Evolutionary conservation across 208 protist genomes (phyloP).

Genomic region (Crithidia brevicula): DNA sequence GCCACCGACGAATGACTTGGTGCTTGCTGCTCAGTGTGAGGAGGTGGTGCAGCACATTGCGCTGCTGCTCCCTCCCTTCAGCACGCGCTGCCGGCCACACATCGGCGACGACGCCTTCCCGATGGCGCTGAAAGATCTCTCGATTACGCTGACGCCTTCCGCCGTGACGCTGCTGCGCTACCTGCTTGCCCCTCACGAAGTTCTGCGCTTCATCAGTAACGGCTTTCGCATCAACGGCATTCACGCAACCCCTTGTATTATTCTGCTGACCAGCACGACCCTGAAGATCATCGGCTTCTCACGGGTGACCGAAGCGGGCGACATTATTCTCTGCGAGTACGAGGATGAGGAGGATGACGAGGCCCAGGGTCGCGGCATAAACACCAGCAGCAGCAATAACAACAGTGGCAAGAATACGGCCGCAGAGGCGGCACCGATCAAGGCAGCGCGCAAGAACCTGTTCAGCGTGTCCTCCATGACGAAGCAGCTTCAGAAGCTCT

Average conservation of each 20-base stretch:
- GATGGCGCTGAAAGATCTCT: constrained; percentile 47
- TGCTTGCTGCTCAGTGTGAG: constrained; percentile 64
- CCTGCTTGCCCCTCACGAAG: constrained; percentile 71
- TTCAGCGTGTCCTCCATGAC: constrained; percentile 55
- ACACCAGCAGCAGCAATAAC: constrained; percentile 1
- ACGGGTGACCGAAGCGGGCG: constrained; percentile 70
- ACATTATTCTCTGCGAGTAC: constrained; percentile 82
- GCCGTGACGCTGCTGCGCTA: constrained; percentile 75
- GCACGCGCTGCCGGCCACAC: constrained; percentile 61
- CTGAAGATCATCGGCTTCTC: constrained; percentile 81
- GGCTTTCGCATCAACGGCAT: constrained; percentile 88
- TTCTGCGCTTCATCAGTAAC: constrained; percentile 87
- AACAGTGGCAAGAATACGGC: background rate
- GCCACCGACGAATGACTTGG: constrained; percentile 32
- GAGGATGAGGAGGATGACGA: constrained; percentile 27
- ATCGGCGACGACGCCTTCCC: constrained; percentile 29
- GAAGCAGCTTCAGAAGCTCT: constrained; percentile 73
- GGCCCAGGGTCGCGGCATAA: constrained; percentile 3
- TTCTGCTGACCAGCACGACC: constrained; percentile 72
- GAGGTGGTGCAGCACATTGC: constrained; percentile 71
- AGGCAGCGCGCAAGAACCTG: constrained; percentile 28
- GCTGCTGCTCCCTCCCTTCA: constrained; percentile 58
- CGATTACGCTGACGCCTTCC: constrained; percentile 57
- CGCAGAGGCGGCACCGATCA: background rate
- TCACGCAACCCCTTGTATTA: constrained; percentile 81